Percentiles rank a stretch among this genome's conserved stretches.
These are phyloP conservation scores for Trichoderma gracile DNA, from an alignment of 2,329 filamentous ascomycete genomes.

Conservation along the genomic window DNA sequence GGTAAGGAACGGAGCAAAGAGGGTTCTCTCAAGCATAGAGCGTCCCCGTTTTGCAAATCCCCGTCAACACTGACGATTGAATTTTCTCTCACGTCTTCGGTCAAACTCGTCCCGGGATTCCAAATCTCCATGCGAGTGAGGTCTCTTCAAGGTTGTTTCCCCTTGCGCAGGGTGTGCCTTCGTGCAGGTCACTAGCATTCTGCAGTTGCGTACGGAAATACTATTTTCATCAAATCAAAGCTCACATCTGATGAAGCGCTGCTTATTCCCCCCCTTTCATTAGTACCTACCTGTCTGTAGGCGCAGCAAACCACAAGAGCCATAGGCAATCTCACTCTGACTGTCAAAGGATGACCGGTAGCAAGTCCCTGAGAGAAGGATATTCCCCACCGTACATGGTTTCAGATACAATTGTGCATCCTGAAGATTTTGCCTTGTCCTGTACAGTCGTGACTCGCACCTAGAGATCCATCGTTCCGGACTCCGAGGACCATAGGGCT, in stretches of 20 bases:
- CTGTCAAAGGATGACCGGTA: no score
- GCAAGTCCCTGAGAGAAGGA: not conserved
- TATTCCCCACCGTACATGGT: not conserved
- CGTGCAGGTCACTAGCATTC: no score
- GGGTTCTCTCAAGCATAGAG: no score
- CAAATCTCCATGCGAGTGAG: no score
- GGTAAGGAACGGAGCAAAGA: no score
- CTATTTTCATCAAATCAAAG: constrained; percentile 20
- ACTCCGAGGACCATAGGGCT: constrained; percentile 10
- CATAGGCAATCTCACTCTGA: not conserved
- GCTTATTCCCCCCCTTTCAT: not conserved
- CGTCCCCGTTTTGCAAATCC: no score
- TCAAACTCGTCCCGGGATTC: no score
- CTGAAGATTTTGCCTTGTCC: not conserved
- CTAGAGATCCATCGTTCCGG: not conserved
- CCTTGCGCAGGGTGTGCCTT: no score
- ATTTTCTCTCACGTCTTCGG: no score
- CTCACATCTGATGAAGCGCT: not conserved
- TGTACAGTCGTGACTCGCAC: not conserved
- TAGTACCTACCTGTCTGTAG: no score
- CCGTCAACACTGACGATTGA: no score
- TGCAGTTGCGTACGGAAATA: constrained; percentile 3
- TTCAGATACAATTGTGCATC: not conserved
- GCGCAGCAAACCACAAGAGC: not conserved
- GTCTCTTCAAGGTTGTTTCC: no score